A percentile compares a stretch with the other conserved stretches of the same genome.
These are phyloP conservation scores for Saprolegnia parasitica DNA, from an alignment of 352 stramenopile genomes.

Conservation along the genomic window DNA sequence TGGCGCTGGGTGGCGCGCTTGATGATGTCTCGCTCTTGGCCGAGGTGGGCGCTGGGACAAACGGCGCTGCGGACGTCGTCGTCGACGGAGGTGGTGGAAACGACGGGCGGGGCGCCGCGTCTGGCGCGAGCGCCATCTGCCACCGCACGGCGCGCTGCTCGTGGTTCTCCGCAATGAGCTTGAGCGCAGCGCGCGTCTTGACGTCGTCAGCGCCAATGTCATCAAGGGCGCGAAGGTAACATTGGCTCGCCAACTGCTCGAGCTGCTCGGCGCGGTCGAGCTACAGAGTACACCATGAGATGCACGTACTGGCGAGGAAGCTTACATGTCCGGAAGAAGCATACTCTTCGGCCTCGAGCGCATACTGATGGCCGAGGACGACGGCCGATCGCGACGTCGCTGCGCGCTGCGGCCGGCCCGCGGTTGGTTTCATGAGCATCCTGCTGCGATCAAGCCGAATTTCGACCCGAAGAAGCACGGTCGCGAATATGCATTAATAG, in stretches of 20 bases:
- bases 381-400: conserved; percentile 20
- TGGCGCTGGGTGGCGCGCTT: not conserved
- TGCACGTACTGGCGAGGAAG: not conserved
- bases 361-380: conserved; percentile 25
- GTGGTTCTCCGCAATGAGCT: conserved; percentile 28
- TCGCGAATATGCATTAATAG: too few relatives aligned
- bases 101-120: not conserved
- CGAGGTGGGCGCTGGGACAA: not conserved
- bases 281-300: conserved; percentile 10
- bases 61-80: too few relatives aligned
- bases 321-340: conserved; percentile 21
- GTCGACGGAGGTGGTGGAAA: too few relatives aligned
- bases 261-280: conserved; percentile 16
- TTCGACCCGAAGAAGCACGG: too few relatives aligned
- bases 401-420: too few relatives aligned
- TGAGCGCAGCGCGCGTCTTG: conserved; percentile 23
- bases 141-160: conserved; percentile 24
- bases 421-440: too few relatives aligned
- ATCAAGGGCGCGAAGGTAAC: conserved; percentile 25
- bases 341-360: conserved; percentile 21
- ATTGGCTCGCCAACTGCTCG: conserved; percentile 14
- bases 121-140: conserved; percentile 4
- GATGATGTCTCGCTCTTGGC: not conserved
- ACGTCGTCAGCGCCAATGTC: conserved; percentile 1
- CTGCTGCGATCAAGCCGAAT: too few relatives aligned